Conservation (phyloP, 116 monocot genomes). For the Zostera marina region DNA sequence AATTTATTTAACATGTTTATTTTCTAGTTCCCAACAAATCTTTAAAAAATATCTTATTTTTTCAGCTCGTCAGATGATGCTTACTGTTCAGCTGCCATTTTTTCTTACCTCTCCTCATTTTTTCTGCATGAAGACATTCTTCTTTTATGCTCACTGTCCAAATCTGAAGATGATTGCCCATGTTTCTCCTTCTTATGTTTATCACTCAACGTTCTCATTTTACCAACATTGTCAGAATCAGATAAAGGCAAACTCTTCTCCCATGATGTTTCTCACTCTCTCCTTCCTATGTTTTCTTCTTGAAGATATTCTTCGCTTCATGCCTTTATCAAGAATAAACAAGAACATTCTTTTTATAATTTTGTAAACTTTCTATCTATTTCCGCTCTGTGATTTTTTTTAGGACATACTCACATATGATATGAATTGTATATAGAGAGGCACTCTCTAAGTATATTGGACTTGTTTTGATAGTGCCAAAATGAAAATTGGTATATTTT, state of each 20-base stretch:
- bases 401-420: constrained; percentile 68
- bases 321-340: too few relatives aligned
- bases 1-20: not conserved
- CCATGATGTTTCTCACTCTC: not conserved
- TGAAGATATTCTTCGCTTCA: constrained; percentile 3
- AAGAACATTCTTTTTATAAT: too few relatives aligned
- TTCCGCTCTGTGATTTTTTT: not conserved
- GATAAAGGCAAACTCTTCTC: not conserved
- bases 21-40: not conserved
- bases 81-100: constrained; percentile 17
- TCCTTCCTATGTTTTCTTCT: constrained; percentile 3
- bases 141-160: not conserved
- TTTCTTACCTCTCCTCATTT: not conserved
- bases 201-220: constrained; percentile 4
- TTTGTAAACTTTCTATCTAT: too few relatives aligned
- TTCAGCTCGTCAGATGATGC: constrained; percentile 46
- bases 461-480: constrained; percentile 24
- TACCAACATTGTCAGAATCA: not conserved
- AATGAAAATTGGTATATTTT: constrained; percentile 40
- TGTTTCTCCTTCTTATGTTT: not conserved
- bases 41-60: constrained; percentile 10
- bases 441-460: constrained; percentile 38
- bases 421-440: constrained; percentile 45
- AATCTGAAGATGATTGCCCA: not conserved
- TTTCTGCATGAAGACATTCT: not conserved